Evolutionary conservation across 768 basidiomycete species (phyloP), one percentile per base, ranked within the genome.

Genomic region (Lyophyllum decastes): DNA sequence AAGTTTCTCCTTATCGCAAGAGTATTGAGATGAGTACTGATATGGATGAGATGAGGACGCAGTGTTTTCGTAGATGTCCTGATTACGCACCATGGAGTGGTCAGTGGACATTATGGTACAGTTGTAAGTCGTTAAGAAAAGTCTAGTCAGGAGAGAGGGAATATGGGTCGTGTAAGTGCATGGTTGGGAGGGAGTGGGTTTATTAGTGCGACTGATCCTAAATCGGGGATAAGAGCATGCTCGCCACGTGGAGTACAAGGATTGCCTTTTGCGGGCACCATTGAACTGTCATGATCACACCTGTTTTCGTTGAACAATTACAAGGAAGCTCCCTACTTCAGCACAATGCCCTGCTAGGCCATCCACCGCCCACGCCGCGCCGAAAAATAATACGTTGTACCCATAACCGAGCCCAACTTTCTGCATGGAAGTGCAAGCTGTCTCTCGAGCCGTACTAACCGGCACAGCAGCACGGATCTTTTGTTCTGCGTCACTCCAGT

Each of bases 11-110:
- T 60, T 63, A 52, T 63, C 61, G 38, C 34, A 58, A 25, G 65
- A 51, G 40, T 51, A 57, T 43, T 55, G 43, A 19, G 52, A 51
- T 38, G 54, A 63, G 57, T 55, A 63, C 57, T 62, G 45, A 43
- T 26, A 26, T 21, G 34, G 51, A 52, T 34, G 55, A 48, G 21
- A 55, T 49, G 25, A 41, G 58, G 65, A 33, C 57, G 55, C 45
- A 46, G 34, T 22, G 49, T 27, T 22, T 44, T 45, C 40, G 45
- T 40, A 45, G 49, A 17, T 48, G n/a, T n/a, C n/a, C 16, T 14
- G 40, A 9, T 27, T 45, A 65, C 70, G 53, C 52, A 77, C 76
- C 60, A 67, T 67, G 52, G 75, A 78, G 58, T 74, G 76, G 62
- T 75, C 73, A 22, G 73, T 72, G 57, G 71, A 75, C 70, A 74